Evolutionary conservation across 2,329 filamentous ascomycete species (phyloP).

Genomic region (Sporothrix inflata): DNA sequence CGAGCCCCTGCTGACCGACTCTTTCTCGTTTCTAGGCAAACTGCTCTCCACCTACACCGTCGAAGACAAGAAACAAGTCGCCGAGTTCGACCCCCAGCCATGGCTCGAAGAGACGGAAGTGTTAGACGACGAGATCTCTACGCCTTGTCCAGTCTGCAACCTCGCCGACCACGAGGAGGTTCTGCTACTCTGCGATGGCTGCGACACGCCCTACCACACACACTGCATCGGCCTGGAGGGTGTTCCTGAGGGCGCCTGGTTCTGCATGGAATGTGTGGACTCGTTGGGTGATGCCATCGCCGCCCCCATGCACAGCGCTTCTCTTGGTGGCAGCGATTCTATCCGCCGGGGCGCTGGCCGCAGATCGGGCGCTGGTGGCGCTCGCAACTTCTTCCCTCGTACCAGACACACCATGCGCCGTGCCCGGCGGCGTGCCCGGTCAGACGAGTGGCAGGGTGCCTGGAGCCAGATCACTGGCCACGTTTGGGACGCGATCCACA

Average conservation of each 20-base stretch:
- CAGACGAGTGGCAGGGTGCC: slow-evolving; percentile 84
- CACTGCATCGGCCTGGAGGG: slow-evolving; percentile 84
- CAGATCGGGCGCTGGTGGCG: slow-evolving; percentile 13
- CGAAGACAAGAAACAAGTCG: slow-evolving; percentile 84
- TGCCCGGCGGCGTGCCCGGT: slow-evolving; percentile 66
- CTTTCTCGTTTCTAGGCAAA: slow-evolving; percentile 49
- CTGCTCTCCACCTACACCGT: slow-evolving; percentile 65
- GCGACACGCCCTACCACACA: slow-evolving; percentile 86
- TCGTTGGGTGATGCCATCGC: slow-evolving; percentile 48
- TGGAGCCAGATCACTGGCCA: slow-evolving; percentile 69
- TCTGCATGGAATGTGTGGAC: slow-evolving; percentile 80
- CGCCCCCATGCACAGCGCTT: slow-evolving; percentile 39
- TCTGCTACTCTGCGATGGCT: slow-evolving; percentile 87
- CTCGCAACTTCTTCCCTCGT: slow-evolving; percentile 51
- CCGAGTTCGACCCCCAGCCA: slow-evolving; percentile 80
- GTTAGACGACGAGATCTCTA: slow-evolving; percentile 70
- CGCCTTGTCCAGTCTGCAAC: slow-evolving; percentile 84
- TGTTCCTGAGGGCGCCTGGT: slow-evolving; percentile 81
- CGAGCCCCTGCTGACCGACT: slow-evolving; percentile 32
- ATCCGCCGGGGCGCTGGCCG: neutral
- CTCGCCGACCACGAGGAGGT: slow-evolving; percentile 79
- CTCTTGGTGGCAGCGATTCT: slow-evolving; percentile 34
- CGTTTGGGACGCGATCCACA: slow-evolving; percentile 68
- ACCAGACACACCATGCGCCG: slow-evolving; percentile 62
- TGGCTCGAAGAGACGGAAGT: slow-evolving; percentile 75